Evolutionary conservation across 805 yeast genomes (phyloP), one percentile per base, ranked within the genome.

Genomic region (Metschnikowia hibisci): DNA sequence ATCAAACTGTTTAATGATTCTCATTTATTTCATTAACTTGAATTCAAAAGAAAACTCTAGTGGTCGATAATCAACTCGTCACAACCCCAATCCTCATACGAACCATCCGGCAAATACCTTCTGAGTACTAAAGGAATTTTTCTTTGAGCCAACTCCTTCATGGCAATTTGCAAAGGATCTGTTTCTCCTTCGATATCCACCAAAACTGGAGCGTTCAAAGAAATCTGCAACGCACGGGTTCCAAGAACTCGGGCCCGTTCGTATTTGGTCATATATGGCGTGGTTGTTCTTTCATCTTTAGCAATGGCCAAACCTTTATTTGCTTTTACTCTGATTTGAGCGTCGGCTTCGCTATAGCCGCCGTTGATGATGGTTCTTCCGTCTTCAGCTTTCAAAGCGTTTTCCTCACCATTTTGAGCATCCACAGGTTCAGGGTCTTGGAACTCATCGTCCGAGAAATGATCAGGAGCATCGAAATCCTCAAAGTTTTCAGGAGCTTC

Each of bases 111-210:
- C 55, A 93, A 76, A 62, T 88, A 95, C 67, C 99, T 78, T 77
- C 99, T 81, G 38, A 93, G 87, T 35, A 95, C 95, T 57, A 93
- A 76, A 1, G 99, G 99, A 44, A 95, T 89, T 64, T 90, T 93
- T 66, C 87, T 82, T 66, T 93, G 98, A 1, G 95, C 80, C 50
- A 93, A 77, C 66, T 93, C 99, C 66, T 95, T 93, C 87, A 88
- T 84, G 47, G 99, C 97, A 50, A 93, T 93, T 66, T 90, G 96
- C 61, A 93, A 73, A 11, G 99, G 99, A 64, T 93, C 99, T 2
- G 99, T 95, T 66, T 95, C 99, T 60, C 99, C 99, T 69, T 93
- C 99, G 45, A 93, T 80, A 60, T 95, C 99, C 32, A 93, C 99
- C 61, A 93, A 77, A 3, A 93, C 98, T 2, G 99, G 99, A 1